Percentiles rank a stretch among this genome's conserved stretches.
These are phyloP conservation scores for Sporisorium scitamineum DNA, from an alignment of 1,284 basidiomycete genomes.

Conservation along the genomic window DNA sequence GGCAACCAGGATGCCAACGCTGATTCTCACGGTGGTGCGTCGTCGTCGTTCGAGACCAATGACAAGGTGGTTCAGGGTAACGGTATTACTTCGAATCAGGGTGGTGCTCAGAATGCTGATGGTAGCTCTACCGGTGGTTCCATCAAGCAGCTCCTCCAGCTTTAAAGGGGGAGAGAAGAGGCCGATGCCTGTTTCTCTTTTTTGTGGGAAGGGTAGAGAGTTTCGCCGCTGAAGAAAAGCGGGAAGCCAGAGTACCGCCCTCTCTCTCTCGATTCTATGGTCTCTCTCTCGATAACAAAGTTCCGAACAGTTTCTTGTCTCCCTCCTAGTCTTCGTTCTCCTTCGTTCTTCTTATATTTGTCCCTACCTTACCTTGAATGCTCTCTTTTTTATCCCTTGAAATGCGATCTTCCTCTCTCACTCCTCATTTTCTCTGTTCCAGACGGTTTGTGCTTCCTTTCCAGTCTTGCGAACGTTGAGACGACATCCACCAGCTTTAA, in stretches of 20 bases:
- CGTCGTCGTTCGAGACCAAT: conserved; percentile 29
- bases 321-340: background rate
- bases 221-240: background rate
- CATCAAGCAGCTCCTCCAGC: conserved; percentile 37
- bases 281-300: background rate
- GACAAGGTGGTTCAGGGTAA: conserved; percentile 31
- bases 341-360: background rate
- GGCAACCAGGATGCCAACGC: conserved; percentile 27
- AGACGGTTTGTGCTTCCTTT: too few relatives aligned
- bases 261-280: background rate
- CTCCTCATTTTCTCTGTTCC: too few relatives aligned
- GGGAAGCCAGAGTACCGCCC: background rate
- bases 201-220: background rate
- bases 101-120: conserved; percentile 28
- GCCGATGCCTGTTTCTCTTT: background rate
- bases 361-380: background rate
- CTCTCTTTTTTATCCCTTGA: conserved; percentile 6
- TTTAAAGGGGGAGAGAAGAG: background rate
- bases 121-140: conserved; percentile 28
- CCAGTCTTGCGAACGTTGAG: too few relatives aligned
- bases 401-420: conserved; percentile 9
- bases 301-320: background rate
- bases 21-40: conserved; percentile 21
- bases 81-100: conserved; percentile 23
- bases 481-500: too few relatives aligned